Evolutionary conservation across 345 rosid species (phyloP), one percentile per base, ranked within the genome.

Genomic region (Gossypium mustelinum): DNA sequence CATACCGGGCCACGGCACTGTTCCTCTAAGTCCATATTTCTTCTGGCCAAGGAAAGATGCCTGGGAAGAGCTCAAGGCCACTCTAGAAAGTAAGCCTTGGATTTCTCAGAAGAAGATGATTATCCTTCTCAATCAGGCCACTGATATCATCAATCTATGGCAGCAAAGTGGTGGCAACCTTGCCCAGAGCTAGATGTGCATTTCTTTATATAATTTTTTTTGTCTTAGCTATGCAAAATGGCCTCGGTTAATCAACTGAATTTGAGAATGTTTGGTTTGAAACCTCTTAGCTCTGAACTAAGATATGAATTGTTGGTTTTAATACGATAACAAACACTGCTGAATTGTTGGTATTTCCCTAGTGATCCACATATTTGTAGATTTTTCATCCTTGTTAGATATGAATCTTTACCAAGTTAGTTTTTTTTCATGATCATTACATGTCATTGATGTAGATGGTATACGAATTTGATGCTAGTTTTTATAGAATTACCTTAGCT

Each of bases 21-120:
- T 87, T 54, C 97, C 97, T 51, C 77, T 91, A 55, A 91, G 94
- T 73, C 92, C 92, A 10, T 91, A 89, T 76, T 91, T 87, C 77
- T 91, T 91, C 71, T 91, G 92, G 94, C 94, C 92, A 0, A 88
- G 91, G 65, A 91, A 89, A 77, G 94, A 91, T 82, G 97, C 92
- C 9, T 91, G 97, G 97, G 94, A 91, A 79, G 97, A 91, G 83
- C 92, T 91, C 9, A 88, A 87, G 83, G 47, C 92, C 41, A 82
- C 88, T 61, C 84, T 89, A 48, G 94, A 91, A 85, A 87, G 88
- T 22, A 91, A 89, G 66, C 91, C 92, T 22, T 91, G 94, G 92
- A 81, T 89, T 69, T 91, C 94, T 70, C 94, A 88, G 83, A 89
- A 89, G 86, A 87, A 84, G 85, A 88, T 88, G 91, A 89, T 91